A percentile compares a stretch with the other conserved stretches of the same genome.
Evolutionary conservation across 768 basidiomycete genomes (phyloP).

Genomic region (Tylopilus intermedius): DNA sequence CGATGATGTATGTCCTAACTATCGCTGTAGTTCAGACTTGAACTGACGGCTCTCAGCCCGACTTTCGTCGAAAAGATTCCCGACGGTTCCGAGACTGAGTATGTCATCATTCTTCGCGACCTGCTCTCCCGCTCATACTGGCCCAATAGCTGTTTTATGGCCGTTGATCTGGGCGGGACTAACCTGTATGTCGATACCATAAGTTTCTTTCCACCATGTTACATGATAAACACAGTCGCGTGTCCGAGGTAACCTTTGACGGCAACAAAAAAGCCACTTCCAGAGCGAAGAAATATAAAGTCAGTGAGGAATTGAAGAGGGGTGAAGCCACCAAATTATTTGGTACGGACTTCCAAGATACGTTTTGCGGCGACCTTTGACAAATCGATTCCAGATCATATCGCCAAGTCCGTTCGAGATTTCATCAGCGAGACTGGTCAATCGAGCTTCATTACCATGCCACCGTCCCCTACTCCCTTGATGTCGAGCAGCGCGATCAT

Average conservation of each 20-base stretch:
- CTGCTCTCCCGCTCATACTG: no score
- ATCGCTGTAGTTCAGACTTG: no score
- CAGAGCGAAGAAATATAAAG: constrained; percentile 91
- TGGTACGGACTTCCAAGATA: constrained; percentile 44
- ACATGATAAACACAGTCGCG: constrained; percentile 55
- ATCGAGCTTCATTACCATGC: constrained; percentile 51
- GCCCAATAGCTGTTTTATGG: constrained; percentile 26
- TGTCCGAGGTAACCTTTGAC: constrained; percentile 80
- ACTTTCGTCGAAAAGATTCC: no score
- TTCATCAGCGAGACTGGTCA: constrained; percentile 82
- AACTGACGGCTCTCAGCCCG: no score
- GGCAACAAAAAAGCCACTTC: constrained; percentile 86
- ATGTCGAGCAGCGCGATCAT: constrained; percentile 12
- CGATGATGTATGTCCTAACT: no score
- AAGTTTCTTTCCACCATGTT: neutral
- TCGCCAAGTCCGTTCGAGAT: constrained; percentile 45
- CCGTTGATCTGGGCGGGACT: constrained; percentile 89
- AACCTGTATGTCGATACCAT: constrained; percentile 66
- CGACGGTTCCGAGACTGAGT: no score
- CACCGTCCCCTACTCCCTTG: constrained; percentile 23
- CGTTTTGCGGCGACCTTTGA: neutral
- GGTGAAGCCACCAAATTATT: constrained; percentile 87
- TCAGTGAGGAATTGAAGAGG: constrained; percentile 88
- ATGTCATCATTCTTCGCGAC: no score
- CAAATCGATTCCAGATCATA: no score